Base-by-base conservation (phyloP, 352 stramenopile genomes). In the Pythium volutum region DNA sequence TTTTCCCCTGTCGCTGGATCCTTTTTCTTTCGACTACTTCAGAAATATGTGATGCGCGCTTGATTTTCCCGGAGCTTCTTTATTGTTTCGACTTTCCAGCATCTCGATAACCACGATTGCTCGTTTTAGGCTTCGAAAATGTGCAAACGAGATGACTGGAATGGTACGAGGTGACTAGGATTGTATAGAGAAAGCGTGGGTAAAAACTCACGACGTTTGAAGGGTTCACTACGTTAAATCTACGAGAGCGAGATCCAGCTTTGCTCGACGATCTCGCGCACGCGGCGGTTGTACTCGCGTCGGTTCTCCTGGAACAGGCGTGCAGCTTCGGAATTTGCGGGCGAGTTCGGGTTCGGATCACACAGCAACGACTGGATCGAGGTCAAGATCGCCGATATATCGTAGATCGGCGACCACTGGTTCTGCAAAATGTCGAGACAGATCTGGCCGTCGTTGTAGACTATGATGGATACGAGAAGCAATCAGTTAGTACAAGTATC, bases 381-480 rank as follows among this genome's bases (percentile, higher is more conserved):
- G 39, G 97, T 99, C 54, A 99, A 81, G 75, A 99, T 99, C 26
- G 97, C 97, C 27, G 93, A 98, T 72, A 99, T 99, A 71, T 99
- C 97, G 76, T 99, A 99, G 75, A 99, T 99, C 16, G 97, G 98
- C 75, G 91, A 98, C 97, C 97, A 99, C 75, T 99, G 97, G 80
- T 99, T 99, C 76, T 99, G 97, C 67, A 99, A 83, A 75, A 99
- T 99, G 73, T 99, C 98, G 53, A 99, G 77, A 81, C 94, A 98
- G 64, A 98, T 98, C 68, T 91, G 81, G 20, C 87, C 88, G 65
- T 95, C 86, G 39, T 90, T 92, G 73, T 96, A 96, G 57, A 95
- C 87, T 95, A 66, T 38, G 8, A 36, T 20, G 34, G 14, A 53
- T 15, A n/a, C 54, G 66, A 20, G 57, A 43, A 34, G 29, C 18